These are phyloP conservation scores for Sphaerobolus stellatus DNA, from an alignment of 1,284 basidiomycete species.

Conservation along the genomic window DNA sequence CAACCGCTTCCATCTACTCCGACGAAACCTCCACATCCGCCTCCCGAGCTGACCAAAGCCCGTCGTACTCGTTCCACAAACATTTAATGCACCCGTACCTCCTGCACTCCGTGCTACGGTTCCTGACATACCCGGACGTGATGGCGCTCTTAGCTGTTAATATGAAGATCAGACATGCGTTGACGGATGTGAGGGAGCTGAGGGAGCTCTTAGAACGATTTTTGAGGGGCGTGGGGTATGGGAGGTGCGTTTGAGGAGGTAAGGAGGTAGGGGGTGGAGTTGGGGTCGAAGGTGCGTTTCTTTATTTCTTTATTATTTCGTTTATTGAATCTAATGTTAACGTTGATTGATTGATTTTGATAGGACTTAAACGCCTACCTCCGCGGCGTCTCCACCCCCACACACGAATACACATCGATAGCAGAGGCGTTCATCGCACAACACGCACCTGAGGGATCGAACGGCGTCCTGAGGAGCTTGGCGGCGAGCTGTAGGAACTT, in stretches of 20 bases:
- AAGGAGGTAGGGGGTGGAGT: constrained; percentile 53
- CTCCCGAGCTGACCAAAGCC: too few species aligned
- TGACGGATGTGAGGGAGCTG: constrained; percentile 50
- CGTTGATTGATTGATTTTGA: neutral
- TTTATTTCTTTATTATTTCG: constrained; percentile 58
- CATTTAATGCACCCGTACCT: constrained; percentile 53
- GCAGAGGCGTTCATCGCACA: constrained; percentile 49
- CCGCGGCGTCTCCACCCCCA: constrained; percentile 70
- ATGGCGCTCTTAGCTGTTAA: constrained; percentile 53
- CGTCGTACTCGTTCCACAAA: constrained; percentile 45
- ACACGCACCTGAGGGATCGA: constrained; percentile 30
- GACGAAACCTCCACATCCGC: too few species aligned
- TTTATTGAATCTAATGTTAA: constrained; percentile 7
- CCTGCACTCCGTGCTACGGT: constrained; percentile 51
- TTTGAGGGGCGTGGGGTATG: constrained; percentile 67
- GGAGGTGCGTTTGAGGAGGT: constrained; percentile 58
- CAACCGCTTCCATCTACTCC: neutral
- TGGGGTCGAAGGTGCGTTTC: constrained; percentile 64
- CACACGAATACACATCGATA: constrained; percentile 63
- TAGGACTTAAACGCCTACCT: constrained; percentile 77
- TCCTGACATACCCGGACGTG: constrained; percentile 68
- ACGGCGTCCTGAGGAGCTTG: constrained; percentile 32
- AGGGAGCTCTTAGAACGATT: constrained; percentile 62
- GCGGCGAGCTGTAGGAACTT: constrained; percentile 65
- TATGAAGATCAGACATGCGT: constrained; percentile 47